phyloP scores from a whole-genome alignment of 768 basidiomycete species.

The Tricholoma furcatifolium region DNA sequence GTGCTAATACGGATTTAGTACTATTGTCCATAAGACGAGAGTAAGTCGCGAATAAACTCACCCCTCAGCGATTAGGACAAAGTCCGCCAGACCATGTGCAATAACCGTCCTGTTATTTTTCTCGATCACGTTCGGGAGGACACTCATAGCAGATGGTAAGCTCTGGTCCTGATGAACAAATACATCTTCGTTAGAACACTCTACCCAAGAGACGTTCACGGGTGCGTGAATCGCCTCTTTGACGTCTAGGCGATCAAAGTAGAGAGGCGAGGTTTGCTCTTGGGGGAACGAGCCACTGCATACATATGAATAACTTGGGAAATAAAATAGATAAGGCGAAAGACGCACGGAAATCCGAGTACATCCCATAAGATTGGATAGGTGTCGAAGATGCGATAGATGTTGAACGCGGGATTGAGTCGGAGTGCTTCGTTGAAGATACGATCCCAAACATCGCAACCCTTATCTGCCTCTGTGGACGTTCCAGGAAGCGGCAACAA shows the following conservation, averaged over 20 bases:
- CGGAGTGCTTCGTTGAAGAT: constrained; percentile 63
- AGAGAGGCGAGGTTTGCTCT: constrained; percentile 55
- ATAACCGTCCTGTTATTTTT: constrained; percentile 3
- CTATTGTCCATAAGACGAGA: not conserved
- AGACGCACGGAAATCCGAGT: constrained; percentile 71
- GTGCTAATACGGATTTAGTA: constrained; percentile 31
- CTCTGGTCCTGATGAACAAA: constrained; percentile 48
- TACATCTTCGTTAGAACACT: constrained; percentile 60
- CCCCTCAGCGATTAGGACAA: constrained; percentile 74
- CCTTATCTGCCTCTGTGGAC: constrained; percentile 41
- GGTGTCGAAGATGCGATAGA: constrained; percentile 77
- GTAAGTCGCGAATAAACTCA: constrained; percentile 27
- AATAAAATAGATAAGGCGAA: too few species aligned
- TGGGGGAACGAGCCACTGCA: constrained; percentile 55
- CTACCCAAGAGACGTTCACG: constrained; percentile 52
- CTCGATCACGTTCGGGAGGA: constrained; percentile 4
- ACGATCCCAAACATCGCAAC: constrained; percentile 69
- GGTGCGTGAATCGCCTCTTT: constrained; percentile 75
- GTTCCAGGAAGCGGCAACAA: constrained; percentile 65
- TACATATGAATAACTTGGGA: too few species aligned
- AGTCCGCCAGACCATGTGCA: constrained; percentile 60
- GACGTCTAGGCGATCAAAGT: constrained; percentile 70
- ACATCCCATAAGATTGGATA: constrained; percentile 78
- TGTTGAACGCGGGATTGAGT: constrained; percentile 74
- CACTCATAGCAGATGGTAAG: not conserved